Conservation (phyloP, 495 filamentous ascomycete genomes). For the Penicillium turbatum region DNA sequence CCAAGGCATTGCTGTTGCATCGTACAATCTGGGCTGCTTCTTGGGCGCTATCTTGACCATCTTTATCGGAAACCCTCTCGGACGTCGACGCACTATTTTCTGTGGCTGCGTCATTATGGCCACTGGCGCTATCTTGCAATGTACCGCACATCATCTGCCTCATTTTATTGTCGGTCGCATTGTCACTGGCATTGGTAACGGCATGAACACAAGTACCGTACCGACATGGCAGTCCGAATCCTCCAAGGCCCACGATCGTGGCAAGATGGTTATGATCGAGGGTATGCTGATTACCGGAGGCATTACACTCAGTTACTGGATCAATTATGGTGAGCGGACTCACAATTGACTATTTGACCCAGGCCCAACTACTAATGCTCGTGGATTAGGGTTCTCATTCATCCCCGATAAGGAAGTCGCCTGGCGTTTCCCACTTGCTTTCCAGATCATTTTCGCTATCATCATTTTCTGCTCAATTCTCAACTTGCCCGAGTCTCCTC, state of each 20-base stretch:
- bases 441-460: conserved; percentile 62
- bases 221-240: conserved; percentile 60
- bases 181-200: conserved; percentile 66
- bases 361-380: background rate
- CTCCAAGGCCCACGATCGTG: conserved; percentile 62
- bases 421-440: conserved; percentile 73
- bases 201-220: conserved; percentile 51
- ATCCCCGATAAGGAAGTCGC: conserved; percentile 50
- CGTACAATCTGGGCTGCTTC: conserved; percentile 77
- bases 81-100: conserved; percentile 65
- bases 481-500: conserved; percentile 63
- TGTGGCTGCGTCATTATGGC: conserved; percentile 61
- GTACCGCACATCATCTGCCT: conserved; percentile 52
- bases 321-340: conserved; percentile 53
- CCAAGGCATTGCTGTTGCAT: conserved; percentile 53
- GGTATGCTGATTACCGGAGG: conserved; percentile 63
- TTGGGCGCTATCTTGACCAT: conserved; percentile 64
- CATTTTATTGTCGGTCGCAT: conserved; percentile 64
- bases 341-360: too few relatives aligned
- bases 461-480: conserved; percentile 55
- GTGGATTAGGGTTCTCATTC: conserved; percentile 47
- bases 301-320: conserved; percentile 67
- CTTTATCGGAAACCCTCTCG: conserved; percentile 65
- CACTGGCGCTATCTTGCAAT: conserved; percentile 62
- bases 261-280: conserved; percentile 75